Evolutionary conservation across 2,329 filamentous ascomycete species (phyloP).

Genomic region (Penicillium verrucosum): DNA sequence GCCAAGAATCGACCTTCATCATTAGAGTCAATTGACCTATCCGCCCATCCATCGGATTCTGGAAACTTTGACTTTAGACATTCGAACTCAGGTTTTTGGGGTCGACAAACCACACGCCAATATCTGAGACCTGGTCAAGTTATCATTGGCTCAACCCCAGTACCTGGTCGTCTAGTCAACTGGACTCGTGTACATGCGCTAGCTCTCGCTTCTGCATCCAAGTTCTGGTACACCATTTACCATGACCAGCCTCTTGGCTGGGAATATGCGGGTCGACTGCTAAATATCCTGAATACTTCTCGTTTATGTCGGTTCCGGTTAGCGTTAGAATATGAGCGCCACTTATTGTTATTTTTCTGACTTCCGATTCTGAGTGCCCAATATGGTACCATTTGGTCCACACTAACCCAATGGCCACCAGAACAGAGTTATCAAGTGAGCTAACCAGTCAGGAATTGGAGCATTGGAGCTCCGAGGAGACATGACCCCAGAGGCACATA

Average conservation of each 20-base stretch:
- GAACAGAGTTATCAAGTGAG: slow-evolving; percentile 1
- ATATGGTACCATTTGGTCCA: slow-evolving; percentile 1
- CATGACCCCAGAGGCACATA: slow-evolving; percentile 11
- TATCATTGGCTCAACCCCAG: slow-evolving; percentile 11
- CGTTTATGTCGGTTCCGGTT: slow-evolving; percentile 7
- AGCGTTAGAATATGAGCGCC: slow-evolving; percentile 9
- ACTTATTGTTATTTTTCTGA: not conserved
- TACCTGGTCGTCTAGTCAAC: slow-evolving; percentile 18
- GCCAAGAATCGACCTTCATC: slow-evolving; percentile 16
- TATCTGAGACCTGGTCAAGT: not conserved
- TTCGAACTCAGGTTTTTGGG: slow-evolving; percentile 1
- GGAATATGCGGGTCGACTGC: slow-evolving; percentile 10
- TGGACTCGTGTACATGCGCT: slow-evolving; percentile 7
- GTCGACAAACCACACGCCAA: slow-evolving; percentile 3
- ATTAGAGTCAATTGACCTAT: slow-evolving; percentile 10
- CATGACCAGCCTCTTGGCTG: slow-evolving; percentile 6
- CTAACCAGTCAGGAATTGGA: not conserved
- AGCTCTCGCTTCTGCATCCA: slow-evolving; percentile 12
- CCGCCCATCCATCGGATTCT: slow-evolving; percentile 10
- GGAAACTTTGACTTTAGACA: slow-evolving; percentile 11
- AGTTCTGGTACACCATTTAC: slow-evolving; percentile 4
- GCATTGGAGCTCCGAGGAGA: not conserved
- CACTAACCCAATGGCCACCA: slow-evolving; percentile 3
- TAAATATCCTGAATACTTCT: not conserved
- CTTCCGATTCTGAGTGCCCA: slow-evolving; percentile 9